A percentile compares a stretch with the other conserved stretches of the same genome.
phyloP scores from a whole-genome alignment of 2,329 filamentous ascomycete species.

The Aspergillus fumigatus region DNA sequence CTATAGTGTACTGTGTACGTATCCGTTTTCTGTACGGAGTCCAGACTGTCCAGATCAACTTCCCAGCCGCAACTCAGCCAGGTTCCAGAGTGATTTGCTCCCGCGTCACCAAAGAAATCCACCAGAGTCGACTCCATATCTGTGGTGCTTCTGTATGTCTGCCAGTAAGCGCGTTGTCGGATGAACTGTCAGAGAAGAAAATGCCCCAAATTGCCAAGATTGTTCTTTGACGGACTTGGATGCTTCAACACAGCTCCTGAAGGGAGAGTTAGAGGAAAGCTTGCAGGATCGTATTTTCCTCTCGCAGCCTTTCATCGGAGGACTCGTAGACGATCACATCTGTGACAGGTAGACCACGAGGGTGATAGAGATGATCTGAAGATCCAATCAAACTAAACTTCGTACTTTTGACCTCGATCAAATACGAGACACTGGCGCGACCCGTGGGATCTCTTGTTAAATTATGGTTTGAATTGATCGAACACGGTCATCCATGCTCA shows the following conservation, averaged over 20 bases:
- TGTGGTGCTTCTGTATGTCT: not conserved
- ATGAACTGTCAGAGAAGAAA: not conserved
- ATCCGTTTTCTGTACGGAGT: no score
- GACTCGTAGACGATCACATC: not conserved
- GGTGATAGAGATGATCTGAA: not conserved
- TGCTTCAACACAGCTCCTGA: no score
- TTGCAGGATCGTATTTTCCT: not conserved
- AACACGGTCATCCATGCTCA: not conserved
- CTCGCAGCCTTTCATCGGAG: not conserved
- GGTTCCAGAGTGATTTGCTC: not conserved
- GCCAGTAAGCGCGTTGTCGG: not conserved
- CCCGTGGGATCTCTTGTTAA: not conserved
- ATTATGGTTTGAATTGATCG: no score
- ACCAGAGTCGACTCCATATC: not conserved
- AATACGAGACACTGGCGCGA: not conserved
- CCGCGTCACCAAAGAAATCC: not conserved
- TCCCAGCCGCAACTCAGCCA: not conserved
- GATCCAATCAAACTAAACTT: not conserved
- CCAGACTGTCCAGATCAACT: no score
- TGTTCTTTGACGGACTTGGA: no score
- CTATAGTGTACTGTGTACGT: no score
- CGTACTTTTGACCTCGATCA: not conserved
- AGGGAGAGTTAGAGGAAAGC: not conserved
- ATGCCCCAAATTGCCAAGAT: not conserved
- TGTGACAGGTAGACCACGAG: not conserved